Evolutionary conservation across 2,329 filamentous ascomycete species (phyloP), one percentile per base, ranked within the genome.

Genomic region (Aspergillus arachidicola): DNA sequence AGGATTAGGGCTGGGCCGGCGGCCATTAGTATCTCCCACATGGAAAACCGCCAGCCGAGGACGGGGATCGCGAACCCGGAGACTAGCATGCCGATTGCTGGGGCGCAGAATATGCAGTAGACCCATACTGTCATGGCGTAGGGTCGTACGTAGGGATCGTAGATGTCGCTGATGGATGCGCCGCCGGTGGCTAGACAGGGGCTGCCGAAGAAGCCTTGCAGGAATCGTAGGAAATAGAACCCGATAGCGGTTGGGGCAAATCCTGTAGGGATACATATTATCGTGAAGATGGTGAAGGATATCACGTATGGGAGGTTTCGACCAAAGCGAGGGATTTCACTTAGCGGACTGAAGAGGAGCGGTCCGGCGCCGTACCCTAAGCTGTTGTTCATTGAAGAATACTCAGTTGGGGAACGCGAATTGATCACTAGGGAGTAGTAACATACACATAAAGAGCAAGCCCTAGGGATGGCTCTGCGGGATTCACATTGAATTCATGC

Each of bases 241-340:
- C 87, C 87, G 0, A 85, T 78, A 59, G 87, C 89, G 76, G 87
- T 89, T 54, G 84, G 76, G 3, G 86, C 86, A 0, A 91, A 73
- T 0, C 88, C 87, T 0, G 87, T 86, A 0, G 89, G 89, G n/a
- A 92, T 82, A 14, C 84, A 85, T 19, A 92, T 74, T 64, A 91
- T 82, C 54, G 89, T 85, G 73, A 91, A 92, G 21, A 91, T 78
- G 56, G 84, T 83, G 78, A 91, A 89, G 14, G 88, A 88, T 65
- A 85, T 75, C 48, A 90, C 84, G 75, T 92, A 92, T 11, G 89
- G 84, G 0, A 86, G 85, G 69, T 87, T 91, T 7, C 89, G 82
- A 2, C 90, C 89, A 53, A 91, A 84, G 54, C 82, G 74, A 0
- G 89, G 88, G 28, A 92, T 85, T 76, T 92, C 89, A 48, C 82